These are phyloP conservation scores for Casuarina equisetifolia DNA, from an alignment of 306 rosid genomes.

Conservation along the genomic window DNA sequence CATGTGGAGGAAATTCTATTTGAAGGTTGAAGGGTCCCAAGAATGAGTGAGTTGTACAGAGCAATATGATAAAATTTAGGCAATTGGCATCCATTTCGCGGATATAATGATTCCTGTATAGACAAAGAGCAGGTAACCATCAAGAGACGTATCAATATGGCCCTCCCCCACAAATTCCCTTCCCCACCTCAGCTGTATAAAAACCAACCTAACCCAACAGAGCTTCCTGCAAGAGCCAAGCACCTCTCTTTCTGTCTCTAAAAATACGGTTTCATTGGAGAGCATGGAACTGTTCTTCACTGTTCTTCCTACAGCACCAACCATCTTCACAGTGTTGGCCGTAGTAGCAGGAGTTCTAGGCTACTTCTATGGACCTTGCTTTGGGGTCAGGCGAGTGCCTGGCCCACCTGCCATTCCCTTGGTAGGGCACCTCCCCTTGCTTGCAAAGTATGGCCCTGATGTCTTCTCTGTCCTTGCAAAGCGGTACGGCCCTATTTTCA, in stretches of 20 bases:
- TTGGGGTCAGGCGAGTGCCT: constrained; percentile 85
- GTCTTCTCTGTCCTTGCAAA: constrained; percentile 86
- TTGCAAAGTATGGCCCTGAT: constrained; percentile 85
- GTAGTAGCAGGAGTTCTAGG: constrained; percentile 45
- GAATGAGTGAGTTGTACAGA: not conserved
- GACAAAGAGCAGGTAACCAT: constrained; percentile 38
- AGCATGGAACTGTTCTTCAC: constrained; percentile 9
- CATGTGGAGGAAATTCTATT: no score
- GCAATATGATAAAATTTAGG: constrained; percentile 9
- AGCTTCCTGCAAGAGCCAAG: not conserved
- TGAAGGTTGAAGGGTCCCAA: not conserved
- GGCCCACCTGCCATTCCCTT: constrained; percentile 81
- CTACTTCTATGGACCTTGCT: constrained; percentile 67
- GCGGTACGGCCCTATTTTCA: constrained; percentile 89
- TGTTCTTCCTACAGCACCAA: constrained; percentile 28
- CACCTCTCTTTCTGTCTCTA: not conserved
- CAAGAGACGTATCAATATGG: not conserved
- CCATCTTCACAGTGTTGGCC: constrained; percentile 41
- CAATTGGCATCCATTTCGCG: constrained; percentile 37
- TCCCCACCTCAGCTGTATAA: not conserved
- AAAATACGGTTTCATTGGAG: not conserved
- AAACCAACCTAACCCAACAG: not conserved
- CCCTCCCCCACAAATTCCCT: constrained; percentile 22
- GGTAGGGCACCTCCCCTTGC: constrained; percentile 85
- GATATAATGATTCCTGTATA: constrained; percentile 45